Evolutionary conservation across 1,284 basidiomycete genomes (phyloP).

Genomic region (Microbotryum intermedium): DNA sequence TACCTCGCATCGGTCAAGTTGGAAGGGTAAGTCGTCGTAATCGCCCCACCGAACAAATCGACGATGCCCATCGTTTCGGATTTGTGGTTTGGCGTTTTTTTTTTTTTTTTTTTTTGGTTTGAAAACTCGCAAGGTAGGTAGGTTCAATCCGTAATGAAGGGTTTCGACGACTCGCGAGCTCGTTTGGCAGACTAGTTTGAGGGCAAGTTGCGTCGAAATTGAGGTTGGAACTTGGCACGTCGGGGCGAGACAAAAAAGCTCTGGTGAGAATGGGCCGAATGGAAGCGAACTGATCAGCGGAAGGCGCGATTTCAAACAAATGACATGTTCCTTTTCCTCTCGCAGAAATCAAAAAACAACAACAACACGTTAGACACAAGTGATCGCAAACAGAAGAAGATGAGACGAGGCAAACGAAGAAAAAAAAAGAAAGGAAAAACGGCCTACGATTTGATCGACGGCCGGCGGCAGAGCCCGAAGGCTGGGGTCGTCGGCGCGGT

Average conservation of each 20-base stretch:
- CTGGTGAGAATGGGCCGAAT: too few relatives aligned
- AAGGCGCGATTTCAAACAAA: not conserved
- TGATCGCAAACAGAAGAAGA: not conserved
- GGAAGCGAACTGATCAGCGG: too few relatives aligned
- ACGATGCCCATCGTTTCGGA: not conserved
- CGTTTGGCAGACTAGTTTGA: too few relatives aligned
- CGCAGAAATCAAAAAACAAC: not conserved
- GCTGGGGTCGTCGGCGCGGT: not conserved
- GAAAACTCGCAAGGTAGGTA: not conserved
- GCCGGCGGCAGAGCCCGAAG: not conserved
- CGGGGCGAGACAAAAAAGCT: not conserved
- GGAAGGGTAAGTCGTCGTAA: slow-evolving; percentile 54
- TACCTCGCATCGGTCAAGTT: slow-evolving; percentile 78
- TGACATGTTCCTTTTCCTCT: not conserved
- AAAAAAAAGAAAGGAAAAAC: too few relatives aligned
- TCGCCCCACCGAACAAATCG: slow-evolving; percentile 59
- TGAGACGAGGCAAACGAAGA: too few relatives aligned
- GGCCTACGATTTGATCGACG: not conserved
- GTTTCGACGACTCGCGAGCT: not conserved
- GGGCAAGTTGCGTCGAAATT: too few relatives aligned
- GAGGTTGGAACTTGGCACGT: not conserved
- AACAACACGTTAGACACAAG: not conserved
- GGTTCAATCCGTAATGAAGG: not conserved
- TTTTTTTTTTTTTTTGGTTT: not conserved
- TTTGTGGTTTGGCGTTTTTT: too few relatives aligned